Percentiles rank a stretch among this genome's conserved stretches.
These are phyloP conservation scores for Cajanus cajan DNA, from an alignment of 306 rosid species.

Conservation along the genomic window DNA sequence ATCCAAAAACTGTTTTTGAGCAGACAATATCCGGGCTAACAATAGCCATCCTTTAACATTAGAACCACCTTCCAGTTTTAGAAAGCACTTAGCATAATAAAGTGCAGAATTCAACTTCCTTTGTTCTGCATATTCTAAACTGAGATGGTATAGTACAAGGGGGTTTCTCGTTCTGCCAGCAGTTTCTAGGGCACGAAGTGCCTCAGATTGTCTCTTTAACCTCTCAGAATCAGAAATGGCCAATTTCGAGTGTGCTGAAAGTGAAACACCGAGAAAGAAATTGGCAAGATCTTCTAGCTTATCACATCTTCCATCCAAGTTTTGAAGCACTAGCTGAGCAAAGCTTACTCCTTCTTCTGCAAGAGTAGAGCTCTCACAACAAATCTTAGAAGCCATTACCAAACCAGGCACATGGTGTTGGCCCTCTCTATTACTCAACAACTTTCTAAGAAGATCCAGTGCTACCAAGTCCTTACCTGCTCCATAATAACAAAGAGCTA, in stretches of 20 bases:
- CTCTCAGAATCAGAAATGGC: slow-evolving; percentile 67
- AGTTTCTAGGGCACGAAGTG: slow-evolving; percentile 59
- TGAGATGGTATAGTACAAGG: slow-evolving; percentile 60
- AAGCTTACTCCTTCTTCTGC: slow-evolving; percentile 60
- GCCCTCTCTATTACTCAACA: slow-evolving; percentile 55
- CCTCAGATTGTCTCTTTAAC: slow-evolving; percentile 61
- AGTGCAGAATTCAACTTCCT: slow-evolving; percentile 75
- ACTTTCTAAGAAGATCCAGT: slow-evolving; percentile 63
- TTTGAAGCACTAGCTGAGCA: slow-evolving; percentile 53
- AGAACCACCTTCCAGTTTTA: slow-evolving; percentile 74
- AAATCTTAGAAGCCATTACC: slow-evolving; percentile 88
- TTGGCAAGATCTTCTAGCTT: slow-evolving; percentile 51
- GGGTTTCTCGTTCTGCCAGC: slow-evolving; percentile 64
- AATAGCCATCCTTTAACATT: slow-evolving; percentile 69
- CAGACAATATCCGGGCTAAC: slow-evolving; percentile 74
- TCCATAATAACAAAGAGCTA: slow-evolving; percentile 82
- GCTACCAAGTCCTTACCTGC: slow-evolving; percentile 66
- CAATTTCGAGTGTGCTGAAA: slow-evolving; percentile 63
- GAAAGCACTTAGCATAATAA: slow-evolving; percentile 55
- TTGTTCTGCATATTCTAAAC: slow-evolving; percentile 78
- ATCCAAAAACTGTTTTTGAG: slow-evolving; percentile 61
- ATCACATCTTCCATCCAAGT: slow-evolving; percentile 56
- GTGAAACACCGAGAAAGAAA: slow-evolving; percentile 68
- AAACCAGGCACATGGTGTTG: slow-evolving; percentile 57
- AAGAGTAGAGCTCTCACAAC: slow-evolving; percentile 52